A percentile compares a stretch with the other conserved stretches of the same genome.
Evolutionary conservation across 2,329 filamentous ascomycete genomes (phyloP).

Genomic region (Paracorniculantispora psalliotae): DNA sequence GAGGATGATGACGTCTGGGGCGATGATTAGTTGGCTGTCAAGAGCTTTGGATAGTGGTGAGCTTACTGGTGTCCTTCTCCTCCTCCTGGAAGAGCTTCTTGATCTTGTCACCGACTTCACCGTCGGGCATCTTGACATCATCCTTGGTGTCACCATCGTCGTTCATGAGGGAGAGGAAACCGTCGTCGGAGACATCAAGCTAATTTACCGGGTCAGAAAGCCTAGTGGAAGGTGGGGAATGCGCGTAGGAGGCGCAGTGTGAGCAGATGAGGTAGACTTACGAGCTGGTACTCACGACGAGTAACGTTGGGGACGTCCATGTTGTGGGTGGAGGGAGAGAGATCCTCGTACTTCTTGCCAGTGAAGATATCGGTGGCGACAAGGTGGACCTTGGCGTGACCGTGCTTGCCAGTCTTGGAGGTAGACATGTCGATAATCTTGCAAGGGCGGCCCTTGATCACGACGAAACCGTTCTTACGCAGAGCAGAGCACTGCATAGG

Average conservation of each 20-base stretch:
- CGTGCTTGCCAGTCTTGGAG: conserved; percentile 99
- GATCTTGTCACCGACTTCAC: conserved; percentile 85
- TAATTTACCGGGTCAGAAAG: conserved; percentile 31
- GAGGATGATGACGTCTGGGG: conserved; percentile 79
- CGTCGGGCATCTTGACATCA: conserved; percentile 89
- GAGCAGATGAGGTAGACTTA: conserved; percentile 45
- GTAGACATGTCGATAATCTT: conserved; percentile 99
- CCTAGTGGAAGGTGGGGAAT: background rate
- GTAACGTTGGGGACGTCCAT: conserved; percentile 95
- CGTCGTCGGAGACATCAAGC: conserved; percentile 92
- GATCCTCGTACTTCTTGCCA: conserved; percentile 98
- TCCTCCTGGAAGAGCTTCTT: conserved; percentile 70
- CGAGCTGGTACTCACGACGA: conserved; percentile 89
- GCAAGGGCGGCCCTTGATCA: conserved; percentile 98
- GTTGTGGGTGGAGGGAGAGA: conserved; percentile 95
- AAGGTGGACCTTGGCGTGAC: conserved; percentile 99
- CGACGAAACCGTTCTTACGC: conserved; percentile 98
- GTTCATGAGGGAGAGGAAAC: conserved; percentile 89
- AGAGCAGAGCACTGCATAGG: conserved; percentile 99
- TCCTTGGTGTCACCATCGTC: conserved; percentile 85
- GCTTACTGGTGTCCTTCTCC: conserved; percentile 94
- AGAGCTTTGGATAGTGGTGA: no score
- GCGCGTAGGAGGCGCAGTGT: background rate
- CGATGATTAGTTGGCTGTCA: background rate
- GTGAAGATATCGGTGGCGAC: conserved; percentile 99